Percentiles rank a stretch among this genome's conserved stretches.
Conservation (phyloP, 495 filamentous ascomycete species). For the Xylaria palmicola region DNA sequence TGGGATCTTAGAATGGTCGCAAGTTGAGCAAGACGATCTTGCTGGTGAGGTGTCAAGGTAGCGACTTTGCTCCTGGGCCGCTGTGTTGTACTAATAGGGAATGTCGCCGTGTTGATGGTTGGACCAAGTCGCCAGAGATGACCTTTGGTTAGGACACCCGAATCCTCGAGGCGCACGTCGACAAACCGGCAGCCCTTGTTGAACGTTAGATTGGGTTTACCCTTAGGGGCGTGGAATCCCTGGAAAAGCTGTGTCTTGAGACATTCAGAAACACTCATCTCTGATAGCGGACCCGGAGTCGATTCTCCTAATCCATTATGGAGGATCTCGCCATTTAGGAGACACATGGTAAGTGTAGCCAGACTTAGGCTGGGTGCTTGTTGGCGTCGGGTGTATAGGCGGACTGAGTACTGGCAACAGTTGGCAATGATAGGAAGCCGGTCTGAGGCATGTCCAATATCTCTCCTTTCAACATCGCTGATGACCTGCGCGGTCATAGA, state of each 20-base stretch:
- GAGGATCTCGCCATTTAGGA: neutral
- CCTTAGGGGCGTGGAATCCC: conserved; percentile 3
- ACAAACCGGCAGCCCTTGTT: conserved; percentile 17
- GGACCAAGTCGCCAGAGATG: conserved; percentile 14
- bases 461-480: neutral
- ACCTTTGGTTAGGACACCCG: conserved; percentile 12
- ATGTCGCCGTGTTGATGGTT: conserved; percentile 4
- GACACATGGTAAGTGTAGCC: neutral
- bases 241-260: neutral
- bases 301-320: neutral
- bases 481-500: neutral
- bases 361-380: neutral
- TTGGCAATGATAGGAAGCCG: neutral
- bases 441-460: neutral
- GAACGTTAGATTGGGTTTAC: conserved; percentile 10
- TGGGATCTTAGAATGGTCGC: neutral
- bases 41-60: neutral
- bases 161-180: conserved; percentile 13
- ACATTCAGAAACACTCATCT: conserved; percentile 12
- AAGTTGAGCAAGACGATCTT: neutral
- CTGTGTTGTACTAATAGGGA: neutral
- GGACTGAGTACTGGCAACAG: neutral
- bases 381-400: neutral
- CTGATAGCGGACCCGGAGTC: neutral
- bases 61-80: neutral